Evolutionary conservation across 2,329 filamentous ascomycete genomes (phyloP), one percentile per base, ranked within the genome.

Genomic region (Ilyonectria mors-panacis): DNA sequence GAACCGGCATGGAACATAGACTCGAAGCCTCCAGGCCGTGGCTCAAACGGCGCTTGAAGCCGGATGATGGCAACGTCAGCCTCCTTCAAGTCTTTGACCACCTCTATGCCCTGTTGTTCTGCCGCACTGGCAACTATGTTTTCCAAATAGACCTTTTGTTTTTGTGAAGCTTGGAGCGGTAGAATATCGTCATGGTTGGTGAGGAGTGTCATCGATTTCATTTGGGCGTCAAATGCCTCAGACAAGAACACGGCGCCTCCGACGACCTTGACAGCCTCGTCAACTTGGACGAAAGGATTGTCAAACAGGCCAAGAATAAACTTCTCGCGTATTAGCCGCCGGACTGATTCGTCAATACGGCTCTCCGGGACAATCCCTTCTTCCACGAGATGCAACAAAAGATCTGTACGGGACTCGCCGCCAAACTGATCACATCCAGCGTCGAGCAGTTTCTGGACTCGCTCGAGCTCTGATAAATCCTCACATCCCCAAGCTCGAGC

Each of bases 341-440:
- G 78, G 2, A 87, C 81, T 0, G 85, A 87, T 8, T 76, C 59
- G 58, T 87, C 82, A 4, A 88, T 74, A 13, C 85, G 83, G 0
- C 74, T 72, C 60, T 87, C 84, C 8, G 79, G 69, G 13, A 84
- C 72, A n/a, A 76, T 72, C 28, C 80, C 82, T 53, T 80, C 78
- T 1, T 80, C 70, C 2, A 85, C 83, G 0, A 84, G 76, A 62
- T 85, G 77, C 2, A 85, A 68, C 19, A 87, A 77, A 2, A 86
- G 79, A 61, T 87, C 84, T 0, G 83, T 81, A 0, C 84, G 76
- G 10, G 80, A 72, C 70, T 88, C 86, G 12, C 86, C 86, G 1
- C 86, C 86, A 55, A 88, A 82, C 63, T 87, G 85, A 65, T 88
- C 86, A 37, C 82, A 83, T 0, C 86, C 86, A 0, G 86, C 85